A percentile compares a stretch with the other conserved stretches of the same genome.
These are phyloP conservation scores for Alternaria triticina DNA, from an alignment of 2,329 filamentous ascomycete species.

Conservation along the genomic window DNA sequence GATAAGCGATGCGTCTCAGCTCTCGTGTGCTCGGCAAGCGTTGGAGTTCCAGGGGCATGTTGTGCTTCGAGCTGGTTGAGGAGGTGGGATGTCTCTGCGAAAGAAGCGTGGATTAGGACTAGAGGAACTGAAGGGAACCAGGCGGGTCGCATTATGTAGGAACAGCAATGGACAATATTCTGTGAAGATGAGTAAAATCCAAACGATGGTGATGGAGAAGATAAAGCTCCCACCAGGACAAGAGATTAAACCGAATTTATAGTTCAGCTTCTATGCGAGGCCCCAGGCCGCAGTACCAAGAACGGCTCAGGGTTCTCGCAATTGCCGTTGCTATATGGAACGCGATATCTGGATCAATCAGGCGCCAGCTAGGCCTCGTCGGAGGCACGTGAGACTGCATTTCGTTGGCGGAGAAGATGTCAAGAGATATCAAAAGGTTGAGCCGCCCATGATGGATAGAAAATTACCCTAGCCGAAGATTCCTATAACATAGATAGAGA, in stretches of 20 bases:
- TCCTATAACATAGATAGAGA: neutral
- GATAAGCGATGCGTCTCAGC: neutral
- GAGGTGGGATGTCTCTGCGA: neutral
- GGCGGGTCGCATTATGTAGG: neutral
- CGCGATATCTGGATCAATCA: neutral
- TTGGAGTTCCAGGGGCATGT: neutral
- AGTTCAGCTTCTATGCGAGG: neutral
- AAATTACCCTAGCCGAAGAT: neutral
- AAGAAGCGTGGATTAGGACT: neutral
- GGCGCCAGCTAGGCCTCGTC: neutral
- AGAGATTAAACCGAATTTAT: neutral
- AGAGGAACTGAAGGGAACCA: neutral
- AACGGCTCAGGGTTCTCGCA: rapidly evolving
- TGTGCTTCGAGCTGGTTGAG: neutral
- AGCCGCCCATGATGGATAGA: neutral
- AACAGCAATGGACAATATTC: neutral
- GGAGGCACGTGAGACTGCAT: neutral
- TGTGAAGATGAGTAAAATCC: neutral
- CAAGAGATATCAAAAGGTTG: neutral
- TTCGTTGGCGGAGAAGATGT: neutral
- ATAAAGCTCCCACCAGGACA: neutral
- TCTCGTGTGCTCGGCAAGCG: neutral
- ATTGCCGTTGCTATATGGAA: neutral
- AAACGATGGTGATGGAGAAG: neutral
- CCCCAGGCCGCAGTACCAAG: neutral